These are phyloP conservation scores for Solanum hybrid DNA, from an alignment of 305 asterid genomes.

Conservation along the genomic window DNA sequence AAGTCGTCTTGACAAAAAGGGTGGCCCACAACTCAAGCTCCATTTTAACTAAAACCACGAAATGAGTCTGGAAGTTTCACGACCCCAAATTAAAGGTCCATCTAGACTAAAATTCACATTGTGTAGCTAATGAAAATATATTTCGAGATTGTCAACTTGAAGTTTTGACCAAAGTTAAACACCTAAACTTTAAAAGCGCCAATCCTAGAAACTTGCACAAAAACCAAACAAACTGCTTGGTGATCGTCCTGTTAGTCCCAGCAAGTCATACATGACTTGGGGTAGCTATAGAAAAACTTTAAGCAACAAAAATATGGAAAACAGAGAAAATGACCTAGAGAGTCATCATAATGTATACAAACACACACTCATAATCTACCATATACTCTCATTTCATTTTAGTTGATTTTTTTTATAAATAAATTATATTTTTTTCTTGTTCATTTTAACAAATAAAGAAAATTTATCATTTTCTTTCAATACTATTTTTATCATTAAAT, in stretches of 20 bases:
- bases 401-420: neutral
- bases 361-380: neutral
- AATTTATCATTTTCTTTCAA: neutral
- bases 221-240: neutral
- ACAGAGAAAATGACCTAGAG: neutral
- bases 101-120: neutral
- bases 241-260: neutral
- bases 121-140: neutral
- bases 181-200: neutral
- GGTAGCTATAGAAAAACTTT: neutral
- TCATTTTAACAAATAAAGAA: neutral
- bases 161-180: neutral
- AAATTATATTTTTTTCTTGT: neutral
- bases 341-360: neutral
- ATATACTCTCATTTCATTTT: neutral
- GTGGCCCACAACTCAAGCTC: neutral
- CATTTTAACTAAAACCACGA: neutral
- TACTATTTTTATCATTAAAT: neutral
- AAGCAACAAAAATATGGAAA: neutral
- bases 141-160: neutral
- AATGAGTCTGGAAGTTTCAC: neutral
- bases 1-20: neutral
- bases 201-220: neutral
- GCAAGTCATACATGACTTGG: neutral
- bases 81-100: neutral